phyloP scores from a whole-genome alignment of 331 rosid species.

The Quercus lobata region DNA sequence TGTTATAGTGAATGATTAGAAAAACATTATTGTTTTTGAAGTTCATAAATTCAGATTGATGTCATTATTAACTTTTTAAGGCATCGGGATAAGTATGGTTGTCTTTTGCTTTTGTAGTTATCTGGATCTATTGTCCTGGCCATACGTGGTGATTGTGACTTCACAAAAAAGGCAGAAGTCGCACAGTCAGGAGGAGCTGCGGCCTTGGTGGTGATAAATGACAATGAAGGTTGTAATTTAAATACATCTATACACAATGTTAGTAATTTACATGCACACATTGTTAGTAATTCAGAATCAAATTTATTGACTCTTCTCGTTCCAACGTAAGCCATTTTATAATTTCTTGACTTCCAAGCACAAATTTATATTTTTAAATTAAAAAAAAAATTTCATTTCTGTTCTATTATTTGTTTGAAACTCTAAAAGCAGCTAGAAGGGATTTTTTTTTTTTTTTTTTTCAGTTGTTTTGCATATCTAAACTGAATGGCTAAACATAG shows the following conservation, averaged over 20 bases:
- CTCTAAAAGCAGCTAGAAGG: not conserved
- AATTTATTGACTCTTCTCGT: not conserved
- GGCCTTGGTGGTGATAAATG: constrained; percentile 61
- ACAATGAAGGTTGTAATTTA: constrained; percentile 52
- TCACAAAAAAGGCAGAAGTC: constrained; percentile 55
- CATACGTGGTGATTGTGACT: constrained; percentile 84
- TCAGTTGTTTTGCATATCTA: not conserved
- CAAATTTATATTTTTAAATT: not conserved
- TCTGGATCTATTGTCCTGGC: constrained; percentile 67
- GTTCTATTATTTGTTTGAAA: not conserved
- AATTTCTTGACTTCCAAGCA: not conserved
- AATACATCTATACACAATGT: constrained; percentile 3
- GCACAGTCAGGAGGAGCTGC: constrained; percentile 76
- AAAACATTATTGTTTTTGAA: not conserved
- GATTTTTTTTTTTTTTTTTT: not conserved
- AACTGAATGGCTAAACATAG: not conserved
- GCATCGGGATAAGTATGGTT: constrained; percentile 1
- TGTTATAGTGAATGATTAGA: not conserved
- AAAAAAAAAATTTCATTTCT: not conserved
- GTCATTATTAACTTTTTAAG: not conserved
- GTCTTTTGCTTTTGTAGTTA: constrained; percentile 39
- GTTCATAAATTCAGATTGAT: not conserved
- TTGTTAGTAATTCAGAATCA: not conserved
- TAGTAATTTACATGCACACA: not conserved
- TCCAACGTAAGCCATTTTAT: not conserved